A percentile compares a stretch with the other conserved stretches of the same genome.
Evolutionary conservation across 1,284 basidiomycete species (phyloP).

Genomic region (Microbotryum saponariae): DNA sequence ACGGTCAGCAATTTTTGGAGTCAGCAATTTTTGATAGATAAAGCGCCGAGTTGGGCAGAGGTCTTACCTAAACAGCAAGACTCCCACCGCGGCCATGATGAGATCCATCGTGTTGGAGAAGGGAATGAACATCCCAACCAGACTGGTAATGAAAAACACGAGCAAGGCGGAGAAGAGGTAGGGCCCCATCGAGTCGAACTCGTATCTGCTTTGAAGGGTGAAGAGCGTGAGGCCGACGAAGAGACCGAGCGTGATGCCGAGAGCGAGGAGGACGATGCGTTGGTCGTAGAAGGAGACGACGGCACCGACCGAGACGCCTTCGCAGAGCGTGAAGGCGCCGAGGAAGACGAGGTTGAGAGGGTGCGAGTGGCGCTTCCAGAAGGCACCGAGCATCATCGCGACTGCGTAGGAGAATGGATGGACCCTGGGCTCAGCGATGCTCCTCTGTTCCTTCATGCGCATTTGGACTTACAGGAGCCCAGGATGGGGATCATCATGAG

Average conservation of each 20-base stretch:
- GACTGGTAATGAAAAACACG: constrained; percentile 58
- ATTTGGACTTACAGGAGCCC: not conserved
- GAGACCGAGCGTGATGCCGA: constrained; percentile 77
- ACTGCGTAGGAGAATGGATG: constrained; percentile 54
- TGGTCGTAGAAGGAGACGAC: constrained; percentile 68
- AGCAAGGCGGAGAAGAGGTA: constrained; percentile 72
- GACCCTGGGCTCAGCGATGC: not conserved
- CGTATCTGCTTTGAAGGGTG: constrained; percentile 61
- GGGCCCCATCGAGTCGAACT: constrained; percentile 74
- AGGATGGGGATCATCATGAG: constrained; percentile 19
- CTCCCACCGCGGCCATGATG: constrained; percentile 66
- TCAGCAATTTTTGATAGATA: not conserved
- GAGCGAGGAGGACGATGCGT: constrained; percentile 70
- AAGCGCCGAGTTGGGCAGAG: not conserved
- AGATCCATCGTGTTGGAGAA: constrained; percentile 68
- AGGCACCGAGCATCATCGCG: constrained; percentile 64
- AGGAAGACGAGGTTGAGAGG: constrained; percentile 73
- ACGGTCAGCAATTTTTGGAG: not conserved
- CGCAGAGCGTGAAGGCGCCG: constrained; percentile 66
- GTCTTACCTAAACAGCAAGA: constrained; percentile 55
- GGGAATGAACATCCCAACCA: constrained; percentile 72
- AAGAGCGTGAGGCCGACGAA: constrained; percentile 80
- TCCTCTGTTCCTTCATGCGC: not conserved
- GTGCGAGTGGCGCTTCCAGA: constrained; percentile 79
- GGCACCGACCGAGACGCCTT: constrained; percentile 70